Evolutionary conservation across 352 stramenopile genomes (phyloP), one percentile per base, ranked within the genome.

Genomic region (Elongisporangium anandrum): DNA sequence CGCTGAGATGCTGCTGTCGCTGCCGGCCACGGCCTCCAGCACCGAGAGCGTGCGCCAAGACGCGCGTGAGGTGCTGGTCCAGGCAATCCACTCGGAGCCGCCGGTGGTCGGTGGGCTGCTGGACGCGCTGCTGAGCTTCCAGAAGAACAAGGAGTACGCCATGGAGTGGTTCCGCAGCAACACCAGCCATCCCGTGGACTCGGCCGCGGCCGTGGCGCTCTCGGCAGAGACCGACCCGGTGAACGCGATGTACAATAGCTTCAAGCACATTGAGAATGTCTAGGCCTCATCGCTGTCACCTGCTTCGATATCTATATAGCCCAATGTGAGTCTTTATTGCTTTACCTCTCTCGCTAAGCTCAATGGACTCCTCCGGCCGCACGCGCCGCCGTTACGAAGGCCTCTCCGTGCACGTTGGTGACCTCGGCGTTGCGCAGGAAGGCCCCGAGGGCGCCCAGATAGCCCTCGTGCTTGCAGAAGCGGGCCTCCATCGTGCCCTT

Each of bases 381-480:
- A 34, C 72, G 66, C 45, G 81, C 61, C 1, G 75, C 73, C 15
- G 76, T 72, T 16, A 74, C 67, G 62, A 92, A 93, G 29, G 72
- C 77, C 50, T 88, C 72, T 20, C 80, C 80, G 52, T 92, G 79
- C 9, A 74, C 68, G 49, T 92, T 88, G 3, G 76, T 90, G 54
- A 75, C 77, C 54, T 91, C 76, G 10, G 85, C 83, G 19, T 95
- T 88, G 39, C 79, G 79, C 60, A 99, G 76, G 75, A 99, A 99
- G 17, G 98, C 96, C 12, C 98, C 98, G 3, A 99, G 72, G 16
- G 97, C 96, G 6, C 97, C 97, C 50, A 99, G 93, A 71, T 99
- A 99, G 0, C 97, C 97, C 82, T 99, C 96, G 66, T 99, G 96
- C 69, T 97, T 93, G 64, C 97, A 96, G 64, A 99, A 99, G 16